Evolutionary conservation across 23 red algal species (phyloP).

Genomic region (Agarophyton chilense): DNA sequence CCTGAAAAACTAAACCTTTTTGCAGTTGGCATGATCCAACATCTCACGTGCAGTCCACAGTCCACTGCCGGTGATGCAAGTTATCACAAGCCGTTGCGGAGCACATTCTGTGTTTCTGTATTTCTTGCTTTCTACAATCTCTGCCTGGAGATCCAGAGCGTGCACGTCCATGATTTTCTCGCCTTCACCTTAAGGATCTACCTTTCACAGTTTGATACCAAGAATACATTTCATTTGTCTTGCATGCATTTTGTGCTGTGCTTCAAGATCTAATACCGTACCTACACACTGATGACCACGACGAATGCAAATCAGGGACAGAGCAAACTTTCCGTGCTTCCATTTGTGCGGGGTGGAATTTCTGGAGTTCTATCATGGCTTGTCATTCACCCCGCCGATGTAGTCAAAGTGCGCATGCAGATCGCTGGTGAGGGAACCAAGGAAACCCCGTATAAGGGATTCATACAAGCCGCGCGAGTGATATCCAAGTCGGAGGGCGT

Average conservation of each 20-base stretch:
- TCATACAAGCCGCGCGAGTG: slow-evolving; percentile 34
- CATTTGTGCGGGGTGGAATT: slow-evolving; percentile 62
- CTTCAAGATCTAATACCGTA: not conserved
- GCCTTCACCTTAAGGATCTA: not conserved
- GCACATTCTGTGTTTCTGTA: no score
- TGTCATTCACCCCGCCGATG: slow-evolving; percentile 75
- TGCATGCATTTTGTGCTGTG: not conserved
- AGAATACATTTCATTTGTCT: not conserved
- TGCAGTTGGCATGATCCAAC: no score
- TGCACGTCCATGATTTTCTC: no score
- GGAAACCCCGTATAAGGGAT: slow-evolving; percentile 39
- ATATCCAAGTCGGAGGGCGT: slow-evolving; percentile 71
- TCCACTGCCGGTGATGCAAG: no score
- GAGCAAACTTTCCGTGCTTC: not conserved
- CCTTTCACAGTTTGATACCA: not conserved
- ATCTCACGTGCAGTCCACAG: no score
- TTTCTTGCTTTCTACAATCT: no score
- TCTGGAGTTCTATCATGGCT: slow-evolving; percentile 72
- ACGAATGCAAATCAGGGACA: not conserved
- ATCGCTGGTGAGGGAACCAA: slow-evolving; percentile 24
- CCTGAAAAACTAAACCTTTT: no score
- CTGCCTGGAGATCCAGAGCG: no score
- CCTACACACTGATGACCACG: not conserved
- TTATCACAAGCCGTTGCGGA: no score
- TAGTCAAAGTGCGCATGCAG: slow-evolving; percentile 77